A percentile compares a stretch with the other conserved stretches of the same genome.
Conservation (phyloP, 257 asterid genomes). For the Paulownia fortunei region DNA sequence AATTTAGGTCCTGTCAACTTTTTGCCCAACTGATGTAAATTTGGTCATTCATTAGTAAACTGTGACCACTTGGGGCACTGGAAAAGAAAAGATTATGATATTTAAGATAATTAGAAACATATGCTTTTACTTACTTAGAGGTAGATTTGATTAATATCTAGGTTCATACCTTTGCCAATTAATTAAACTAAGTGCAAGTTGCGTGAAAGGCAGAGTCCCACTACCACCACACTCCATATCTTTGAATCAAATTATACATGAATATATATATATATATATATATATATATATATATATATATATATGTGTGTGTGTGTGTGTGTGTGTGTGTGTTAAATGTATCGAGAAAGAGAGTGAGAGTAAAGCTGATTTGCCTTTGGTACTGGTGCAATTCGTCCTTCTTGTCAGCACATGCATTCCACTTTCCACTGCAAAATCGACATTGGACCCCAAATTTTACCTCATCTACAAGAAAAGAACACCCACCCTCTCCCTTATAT, state of each 20-base stretch:
- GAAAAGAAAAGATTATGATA: conserved; percentile 10
- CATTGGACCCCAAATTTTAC: conserved; percentile 61
- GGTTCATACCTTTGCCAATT: conserved; percentile 25
- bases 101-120: not conserved
- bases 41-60: not conserved
- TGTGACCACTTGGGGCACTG: conserved; percentile 17
- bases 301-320: not conserved
- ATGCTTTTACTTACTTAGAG: conserved; percentile 23
- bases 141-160: conserved; percentile 37
- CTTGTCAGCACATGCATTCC: conserved; percentile 83
- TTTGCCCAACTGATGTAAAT: conserved; percentile 20
- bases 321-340: no score
- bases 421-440: conserved; percentile 58
- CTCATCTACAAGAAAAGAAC: conserved; percentile 73
- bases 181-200: conserved; percentile 31
- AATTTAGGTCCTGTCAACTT: conserved; percentile 16
- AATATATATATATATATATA: no score
- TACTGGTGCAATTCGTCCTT: conserved; percentile 53
- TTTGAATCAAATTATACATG: conserved; percentile 35
- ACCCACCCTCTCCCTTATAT: conserved; percentile 28
- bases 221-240: conserved; percentile 59
- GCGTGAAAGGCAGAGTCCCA: conserved; percentile 85
- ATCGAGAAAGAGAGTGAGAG: conserved; percentile 30
- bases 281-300: not conserved
- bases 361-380: conserved; percentile 76